Evolutionary conservation across 441 rosid genomes (phyloP), one percentile per base, ranked within the genome.

Genomic region (Populus tomentosa): DNA sequence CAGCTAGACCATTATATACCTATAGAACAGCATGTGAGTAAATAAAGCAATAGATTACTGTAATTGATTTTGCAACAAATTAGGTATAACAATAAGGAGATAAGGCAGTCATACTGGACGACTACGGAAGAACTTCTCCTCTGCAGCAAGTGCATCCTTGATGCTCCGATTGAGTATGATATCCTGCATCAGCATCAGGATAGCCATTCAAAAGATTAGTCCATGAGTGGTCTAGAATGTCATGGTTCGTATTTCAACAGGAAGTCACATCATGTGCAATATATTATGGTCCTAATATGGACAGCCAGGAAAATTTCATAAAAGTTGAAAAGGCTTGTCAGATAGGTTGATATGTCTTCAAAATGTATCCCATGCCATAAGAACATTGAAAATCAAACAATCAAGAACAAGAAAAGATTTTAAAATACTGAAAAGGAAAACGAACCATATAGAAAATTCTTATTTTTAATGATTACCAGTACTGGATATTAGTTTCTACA

Each of bases 81-180:
- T 38, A 79, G 35, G 38, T 73, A 67, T 3, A 78, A 75, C 16
- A 30, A n/a, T 33, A 20, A 56, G 67, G 67, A 61, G 78, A 26
- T 72, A 66, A 70, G 67, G 78, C 59, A 81, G 63, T 70, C 95
- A 84, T 95, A 95, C 99, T 3, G 98, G 97, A 76, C 90, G 97
- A 76, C 95, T 89, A 28, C 89, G 97, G 80, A 95, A 95, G 90
- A 95, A 95, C 74, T 91, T 92, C 75, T 94, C 98, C 85, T 95
- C 99, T 1, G 99, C 97, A 61, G 81, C 85, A 46, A 94, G 85
- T 64, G 99, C 98, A 84, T 94, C 98, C 84, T 91, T 94, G 82
- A 95, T 86, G 85, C 97, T 89, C 33, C 92, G 91, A 79, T 92
- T 94, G 42, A 87, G 80, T 69, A 84, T 80, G 69, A 94, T 94